These are phyloP conservation scores for Cephaloascus albidus DNA, from an alignment of 805 yeast species.

Conservation along the genomic window DNA sequence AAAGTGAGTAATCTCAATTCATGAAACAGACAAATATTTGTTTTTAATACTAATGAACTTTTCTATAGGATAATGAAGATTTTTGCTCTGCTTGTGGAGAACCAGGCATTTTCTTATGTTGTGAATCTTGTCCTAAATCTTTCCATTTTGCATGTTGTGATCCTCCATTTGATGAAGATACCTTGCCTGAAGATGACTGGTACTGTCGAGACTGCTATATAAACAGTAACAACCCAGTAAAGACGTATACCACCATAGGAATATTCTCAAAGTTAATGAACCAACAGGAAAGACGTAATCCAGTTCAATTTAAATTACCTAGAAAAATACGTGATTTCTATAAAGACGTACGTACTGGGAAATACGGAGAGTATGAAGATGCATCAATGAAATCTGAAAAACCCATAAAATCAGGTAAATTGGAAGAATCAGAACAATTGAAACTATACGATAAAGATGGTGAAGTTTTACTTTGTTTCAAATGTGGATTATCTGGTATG, in stretches of 20 bases:
- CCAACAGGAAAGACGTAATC: slow-evolving; percentile 48
- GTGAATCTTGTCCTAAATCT: slow-evolving; percentile 87
- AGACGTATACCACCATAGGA: slow-evolving; percentile 26
- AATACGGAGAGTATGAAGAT: slow-evolving; percentile 64
- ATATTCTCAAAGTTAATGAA: slow-evolving; percentile 49
- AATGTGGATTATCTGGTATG: slow-evolving; percentile 66
- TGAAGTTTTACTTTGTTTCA: slow-evolving; percentile 60
- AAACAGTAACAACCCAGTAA: slow-evolving; percentile 21
- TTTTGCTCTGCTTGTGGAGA: slow-evolving; percentile 88
- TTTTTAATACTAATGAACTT: no score
- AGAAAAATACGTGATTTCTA: slow-evolving; percentile 59
- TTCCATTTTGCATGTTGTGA: slow-evolving; percentile 88
- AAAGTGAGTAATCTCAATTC: slow-evolving; percentile 13
- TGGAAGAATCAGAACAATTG: slow-evolving; percentile 53
- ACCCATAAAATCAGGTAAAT: slow-evolving; percentile 27
- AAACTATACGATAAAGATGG: slow-evolving; percentile 60
- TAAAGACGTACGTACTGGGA: slow-evolving; percentile 60
- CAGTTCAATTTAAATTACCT: slow-evolving; percentile 65
- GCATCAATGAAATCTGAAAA: slow-evolving; percentile 34
- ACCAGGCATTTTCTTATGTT: slow-evolving; percentile 82
- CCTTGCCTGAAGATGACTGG: slow-evolving; percentile 86
- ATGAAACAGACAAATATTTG: no score
- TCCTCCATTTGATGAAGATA: slow-evolving; percentile 74
- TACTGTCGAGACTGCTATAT: slow-evolving; percentile 68
- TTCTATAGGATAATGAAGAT: slow-evolving; percentile 55